Percentiles rank a stretch among this genome's conserved stretches.
phyloP scores from a whole-genome alignment of 129 eudicot genomes.

The Arctium lappa region DNA sequence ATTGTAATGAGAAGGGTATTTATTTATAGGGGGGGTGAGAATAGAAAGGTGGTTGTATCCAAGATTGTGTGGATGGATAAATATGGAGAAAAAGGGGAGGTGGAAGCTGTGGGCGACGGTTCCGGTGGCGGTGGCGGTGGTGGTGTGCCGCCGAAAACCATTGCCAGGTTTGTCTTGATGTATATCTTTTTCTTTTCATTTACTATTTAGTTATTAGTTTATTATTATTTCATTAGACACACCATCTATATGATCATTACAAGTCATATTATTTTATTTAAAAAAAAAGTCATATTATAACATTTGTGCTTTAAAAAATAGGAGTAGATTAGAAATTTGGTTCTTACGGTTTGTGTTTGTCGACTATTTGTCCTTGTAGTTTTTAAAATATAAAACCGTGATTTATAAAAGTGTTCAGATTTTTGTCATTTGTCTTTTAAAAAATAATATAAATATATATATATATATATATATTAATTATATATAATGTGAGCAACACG shows the following conservation, averaged over 20 bases:
- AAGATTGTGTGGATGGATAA: slow-evolving; percentile 9
- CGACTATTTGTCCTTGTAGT: too few relatives aligned
- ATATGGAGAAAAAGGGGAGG: neutral
- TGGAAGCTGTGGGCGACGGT: slow-evolving; percentile 18
- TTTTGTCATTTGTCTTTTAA: too few relatives aligned
- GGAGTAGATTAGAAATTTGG: too few relatives aligned
- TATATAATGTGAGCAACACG: too few relatives aligned
- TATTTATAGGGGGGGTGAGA: neutral
- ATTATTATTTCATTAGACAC: neutral
- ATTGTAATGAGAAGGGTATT: neutral
- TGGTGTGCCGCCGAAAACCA: slow-evolving; percentile 13
- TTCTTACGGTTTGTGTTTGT: too few relatives aligned
- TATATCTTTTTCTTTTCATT: neutral
- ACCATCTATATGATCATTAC: neutral
- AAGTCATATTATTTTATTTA: neutral
- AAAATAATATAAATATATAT: too few relatives aligned
- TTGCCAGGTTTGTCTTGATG: slow-evolving; percentile 5
- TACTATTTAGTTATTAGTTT: neutral
- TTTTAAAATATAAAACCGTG: too few relatives aligned
- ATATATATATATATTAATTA: too few relatives aligned
- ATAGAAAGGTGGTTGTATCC: neutral
- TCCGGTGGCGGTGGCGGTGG: neutral
- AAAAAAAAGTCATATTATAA: too few relatives aligned
- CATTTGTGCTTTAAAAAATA: neutral
- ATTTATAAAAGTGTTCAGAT: too few relatives aligned